Conservation (phyloP, 495 filamentous ascomycete genomes). For the Hypoxylon rickii region DNA sequence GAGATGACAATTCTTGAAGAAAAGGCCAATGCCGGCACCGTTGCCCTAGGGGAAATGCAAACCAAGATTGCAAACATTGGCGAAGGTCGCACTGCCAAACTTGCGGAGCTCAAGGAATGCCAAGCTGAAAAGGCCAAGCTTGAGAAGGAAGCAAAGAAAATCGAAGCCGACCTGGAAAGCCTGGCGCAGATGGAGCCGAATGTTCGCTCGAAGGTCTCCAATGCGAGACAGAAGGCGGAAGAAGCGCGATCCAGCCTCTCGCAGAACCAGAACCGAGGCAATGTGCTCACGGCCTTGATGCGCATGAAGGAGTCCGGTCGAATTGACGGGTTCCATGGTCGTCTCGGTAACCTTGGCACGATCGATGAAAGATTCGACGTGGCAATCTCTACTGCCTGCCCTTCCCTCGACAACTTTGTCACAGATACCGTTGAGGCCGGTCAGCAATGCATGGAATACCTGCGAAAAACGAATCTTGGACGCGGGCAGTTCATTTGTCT, state of each 20-base stretch:
- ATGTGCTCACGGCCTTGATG: slow-evolving; percentile 89
- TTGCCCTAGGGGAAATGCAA: slow-evolving; percentile 82
- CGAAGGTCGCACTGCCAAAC: slow-evolving; percentile 69
- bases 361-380: slow-evolving; percentile 95
- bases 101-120: slow-evolving; percentile 74
- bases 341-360: slow-evolving; percentile 92
- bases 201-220: slow-evolving; percentile 78
- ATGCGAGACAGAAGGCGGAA: slow-evolving; percentile 88
- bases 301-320: slow-evolving; percentile 93
- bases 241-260: slow-evolving; percentile 89
- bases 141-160: slow-evolving; percentile 72
- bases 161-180: slow-evolving; percentile 72
- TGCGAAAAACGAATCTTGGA: slow-evolving; percentile 97
- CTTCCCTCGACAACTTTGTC: slow-evolving; percentile 89
- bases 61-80: slow-evolving; percentile 75
- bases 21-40: slow-evolving; percentile 81
- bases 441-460: slow-evolving; percentile 96
- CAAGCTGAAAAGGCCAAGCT: slow-evolving; percentile 70
- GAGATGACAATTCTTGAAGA: slow-evolving; percentile 91
- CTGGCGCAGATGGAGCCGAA: slow-evolving; percentile 77
- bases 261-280: slow-evolving; percentile 87
- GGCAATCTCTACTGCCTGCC: slow-evolving; percentile 95
- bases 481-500: slow-evolving; percentile 96
- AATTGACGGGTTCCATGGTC: slow-evolving; percentile 94
- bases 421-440: slow-evolving; percentile 93